Evolutionary conservation across 2,329 filamentous ascomycete species (phyloP).

Genomic region (Ophiobolus disseminans): DNA sequence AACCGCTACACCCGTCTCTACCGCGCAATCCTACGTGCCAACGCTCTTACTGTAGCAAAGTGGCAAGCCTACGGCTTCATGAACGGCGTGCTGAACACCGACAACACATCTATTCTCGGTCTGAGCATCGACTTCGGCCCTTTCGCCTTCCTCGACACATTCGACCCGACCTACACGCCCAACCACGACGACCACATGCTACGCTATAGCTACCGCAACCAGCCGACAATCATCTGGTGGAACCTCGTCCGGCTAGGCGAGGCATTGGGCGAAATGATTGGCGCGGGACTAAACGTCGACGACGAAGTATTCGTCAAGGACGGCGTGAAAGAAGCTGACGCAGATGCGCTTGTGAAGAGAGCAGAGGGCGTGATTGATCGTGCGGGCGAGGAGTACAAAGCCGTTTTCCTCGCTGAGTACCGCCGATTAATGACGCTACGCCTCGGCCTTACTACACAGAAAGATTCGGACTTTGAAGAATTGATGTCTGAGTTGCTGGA

Average conservation of each 20-base stretch:
- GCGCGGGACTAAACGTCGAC: conserved; percentile 76
- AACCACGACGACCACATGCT: conserved; percentile 93
- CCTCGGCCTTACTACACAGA: conserved; percentile 74
- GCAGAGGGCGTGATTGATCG: conserved; percentile 85
- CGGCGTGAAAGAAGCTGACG: conserved; percentile 74
- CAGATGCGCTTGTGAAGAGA: conserved; percentile 73
- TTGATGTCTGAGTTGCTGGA: conserved; percentile 86
- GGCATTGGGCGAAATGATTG: conserved; percentile 85
- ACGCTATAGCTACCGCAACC: conserved; percentile 90
- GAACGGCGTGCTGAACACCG: conserved; percentile 97
- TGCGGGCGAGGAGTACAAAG: conserved; percentile 85
- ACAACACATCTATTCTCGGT: conserved; percentile 92
- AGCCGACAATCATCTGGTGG: conserved; percentile 98
- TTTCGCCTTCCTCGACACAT: conserved; percentile 97
- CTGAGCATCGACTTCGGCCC: conserved; percentile 94
- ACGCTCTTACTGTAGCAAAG: conserved; percentile 84
- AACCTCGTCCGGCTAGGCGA: conserved; percentile 93
- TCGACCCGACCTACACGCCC: conserved; percentile 91
- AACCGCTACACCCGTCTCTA: conserved; percentile 90
- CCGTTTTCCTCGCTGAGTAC: conserved; percentile 88
- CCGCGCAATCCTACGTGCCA: conserved; percentile 83
- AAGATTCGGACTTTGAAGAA: conserved; percentile 77
- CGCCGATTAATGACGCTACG: conserved; percentile 81
- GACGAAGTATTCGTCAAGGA: conserved; percentile 72
- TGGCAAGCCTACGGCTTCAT: conserved; percentile 99